These are phyloP conservation scores for Helicostylum pulchrum DNA, from an alignment of 192 early-diverging fungal genomes.

Conservation along the genomic window DNA sequence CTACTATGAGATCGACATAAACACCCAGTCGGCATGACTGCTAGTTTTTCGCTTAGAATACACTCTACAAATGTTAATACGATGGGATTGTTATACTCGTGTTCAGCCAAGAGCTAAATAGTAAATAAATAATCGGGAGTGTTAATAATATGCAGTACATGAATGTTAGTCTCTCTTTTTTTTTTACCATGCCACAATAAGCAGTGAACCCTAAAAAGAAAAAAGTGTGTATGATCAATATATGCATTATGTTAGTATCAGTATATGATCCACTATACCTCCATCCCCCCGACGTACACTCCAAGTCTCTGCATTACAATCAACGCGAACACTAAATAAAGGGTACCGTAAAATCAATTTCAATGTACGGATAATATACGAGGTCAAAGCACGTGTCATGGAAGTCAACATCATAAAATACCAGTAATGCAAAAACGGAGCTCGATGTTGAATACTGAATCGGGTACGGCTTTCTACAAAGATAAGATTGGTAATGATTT, in stretches of 20 bases:
- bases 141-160: not conserved
- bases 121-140: not conserved
- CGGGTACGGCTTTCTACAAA: conserved; percentile 21
- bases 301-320: conserved; percentile 40
- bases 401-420: conserved; percentile 41
- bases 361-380: conserved; percentile 32
- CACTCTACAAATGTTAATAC: conserved; percentile 26
- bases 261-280: conserved; percentile 4
- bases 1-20: not conserved
- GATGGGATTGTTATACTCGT: conserved; percentile 38
- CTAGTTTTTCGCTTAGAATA: conserved; percentile 4
- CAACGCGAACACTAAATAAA: conserved; percentile 32
- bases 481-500: conserved; percentile 28
- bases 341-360: conserved; percentile 34
- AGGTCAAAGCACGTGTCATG: conserved; percentile 35
- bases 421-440: conserved; percentile 34
- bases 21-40: not conserved
- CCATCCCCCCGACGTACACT: conserved; percentile 37
- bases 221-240: not conserved
- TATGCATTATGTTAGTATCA: not conserved
- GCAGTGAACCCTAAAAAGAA: conserved; percentile 21
- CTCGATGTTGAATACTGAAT: conserved; percentile 25
- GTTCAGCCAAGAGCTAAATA: conserved; percentile 27
- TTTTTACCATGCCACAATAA: conserved; percentile 38
- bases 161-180: not conserved